These are phyloP conservation scores for Aspergillus candidus DNA, from an alignment of 2,329 filamentous ascomycete genomes.

Conservation along the genomic window DNA sequence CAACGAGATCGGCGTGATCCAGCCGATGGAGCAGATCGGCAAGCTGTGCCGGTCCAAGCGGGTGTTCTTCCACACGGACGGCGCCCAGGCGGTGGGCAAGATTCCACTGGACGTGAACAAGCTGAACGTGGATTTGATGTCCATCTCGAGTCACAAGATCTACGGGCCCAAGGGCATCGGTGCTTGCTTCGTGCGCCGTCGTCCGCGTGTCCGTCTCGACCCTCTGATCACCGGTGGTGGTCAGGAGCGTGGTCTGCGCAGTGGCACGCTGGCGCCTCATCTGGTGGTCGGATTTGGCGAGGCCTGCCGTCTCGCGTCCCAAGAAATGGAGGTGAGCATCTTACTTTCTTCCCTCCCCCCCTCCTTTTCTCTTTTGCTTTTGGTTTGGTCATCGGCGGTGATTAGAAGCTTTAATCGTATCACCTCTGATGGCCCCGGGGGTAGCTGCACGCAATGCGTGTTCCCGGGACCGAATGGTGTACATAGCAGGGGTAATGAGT, in stretches of 20 bases:
- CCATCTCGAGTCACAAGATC: conserved; percentile 96
- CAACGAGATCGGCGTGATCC: conserved; percentile 99
- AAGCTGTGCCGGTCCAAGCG: conserved; percentile 85
- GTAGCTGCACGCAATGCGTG: conserved; percentile 32
- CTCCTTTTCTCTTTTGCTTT: conserved; percentile 5
- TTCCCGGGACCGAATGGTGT: conserved; percentile 49
- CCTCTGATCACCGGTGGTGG: conserved; percentile 95
- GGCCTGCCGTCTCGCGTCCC: conserved; percentile 82
- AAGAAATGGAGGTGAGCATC: conserved; percentile 78
- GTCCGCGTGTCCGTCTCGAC: conserved; percentile 87
- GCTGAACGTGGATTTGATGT: conserved; percentile 98
- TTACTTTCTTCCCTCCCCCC: conserved; percentile 4
- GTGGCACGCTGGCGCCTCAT: conserved; percentile 85
- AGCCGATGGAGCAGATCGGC: conserved; percentile 89
- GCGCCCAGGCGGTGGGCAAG: conserved; percentile 95
- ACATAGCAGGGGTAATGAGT: conserved; percentile 64
- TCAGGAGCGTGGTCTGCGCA: conserved; percentile 89
- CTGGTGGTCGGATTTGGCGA: conserved; percentile 91
- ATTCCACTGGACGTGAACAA: conserved; percentile 94
- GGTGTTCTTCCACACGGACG: conserved; percentile 97
- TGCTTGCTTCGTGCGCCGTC: conserved; percentile 88
- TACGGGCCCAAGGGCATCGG: conserved; percentile 97
- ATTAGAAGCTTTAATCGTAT: conserved; percentile 75
- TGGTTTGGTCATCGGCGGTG: conserved; percentile 42
- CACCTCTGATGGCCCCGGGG: conserved; percentile 70